Conservation (phyloP, 495 filamentous ascomycete genomes). For the Letharia columbiana region DNA sequence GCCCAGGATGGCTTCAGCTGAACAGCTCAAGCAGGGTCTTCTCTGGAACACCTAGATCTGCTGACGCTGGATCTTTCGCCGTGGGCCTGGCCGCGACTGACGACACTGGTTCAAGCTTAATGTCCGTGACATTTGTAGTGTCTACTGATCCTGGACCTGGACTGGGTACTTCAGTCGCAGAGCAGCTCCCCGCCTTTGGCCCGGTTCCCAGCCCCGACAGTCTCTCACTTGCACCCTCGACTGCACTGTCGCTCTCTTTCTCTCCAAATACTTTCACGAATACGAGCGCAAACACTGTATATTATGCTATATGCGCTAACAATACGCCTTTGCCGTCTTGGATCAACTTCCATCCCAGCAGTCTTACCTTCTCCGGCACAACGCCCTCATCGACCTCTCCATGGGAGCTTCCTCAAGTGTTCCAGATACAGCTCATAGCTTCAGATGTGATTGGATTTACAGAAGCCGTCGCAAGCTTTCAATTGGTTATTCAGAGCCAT, state of each 20-base stretch:
- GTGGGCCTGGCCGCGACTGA: conserved; percentile 58
- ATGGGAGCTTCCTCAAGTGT: conserved; percentile 58
- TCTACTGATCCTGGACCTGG: conserved; percentile 46
- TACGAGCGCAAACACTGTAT: conserved; percentile 43
- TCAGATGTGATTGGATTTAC: conserved; percentile 74
- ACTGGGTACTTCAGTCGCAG: conserved; percentile 37
- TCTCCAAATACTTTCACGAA: conserved; percentile 42
- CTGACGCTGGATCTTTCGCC: conserved; percentile 38
- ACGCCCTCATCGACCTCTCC: conserved; percentile 56
- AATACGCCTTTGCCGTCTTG: conserved; percentile 82
- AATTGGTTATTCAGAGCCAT: conserved; percentile 61
- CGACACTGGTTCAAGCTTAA: conserved; percentile 44
- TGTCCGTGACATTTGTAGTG: conserved; percentile 55
- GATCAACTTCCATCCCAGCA: conserved; percentile 61
- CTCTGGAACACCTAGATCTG: conserved; percentile 50
- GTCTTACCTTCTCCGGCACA: conserved; percentile 63
- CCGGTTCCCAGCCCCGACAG: conserved; percentile 40
- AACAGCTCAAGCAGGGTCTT: conserved; percentile 53
- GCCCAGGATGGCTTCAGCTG: conserved; percentile 62
- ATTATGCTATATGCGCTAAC: conserved; percentile 68
- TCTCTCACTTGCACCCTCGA: conserved; percentile 39
- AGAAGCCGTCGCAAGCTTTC: conserved; percentile 55
- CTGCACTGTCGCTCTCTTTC: conserved; percentile 39
- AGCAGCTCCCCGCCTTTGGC: conserved; percentile 41
- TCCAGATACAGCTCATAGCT: conserved; percentile 65